A percentile compares a stretch with the other conserved stretches of the same genome.
Conservation (phyloP, 2,329 filamentous ascomycete species). For the Fusarium pseudocircinatum region DNA sequence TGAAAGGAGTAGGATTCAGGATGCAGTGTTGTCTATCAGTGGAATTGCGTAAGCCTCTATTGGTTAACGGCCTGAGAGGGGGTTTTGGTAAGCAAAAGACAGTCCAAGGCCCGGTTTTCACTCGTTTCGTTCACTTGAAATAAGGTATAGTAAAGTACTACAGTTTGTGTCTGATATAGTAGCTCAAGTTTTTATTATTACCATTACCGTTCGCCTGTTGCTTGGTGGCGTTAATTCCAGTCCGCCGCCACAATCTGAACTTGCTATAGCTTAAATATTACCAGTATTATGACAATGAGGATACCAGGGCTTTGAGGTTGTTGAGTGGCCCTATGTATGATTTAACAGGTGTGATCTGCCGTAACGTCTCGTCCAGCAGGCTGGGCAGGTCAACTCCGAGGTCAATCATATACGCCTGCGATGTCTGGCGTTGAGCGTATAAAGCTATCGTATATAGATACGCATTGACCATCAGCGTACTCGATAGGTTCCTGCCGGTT, state of each 20-base stretch:
- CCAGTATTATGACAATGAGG: background rate
- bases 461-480: conserved; percentile 20
- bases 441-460: conserved; percentile 20
- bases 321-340: background rate
- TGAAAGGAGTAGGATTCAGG: background rate
- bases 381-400: conserved; percentile 3
- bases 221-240: background rate
- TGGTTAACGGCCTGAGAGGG: background rate
- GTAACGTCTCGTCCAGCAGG: conserved; percentile 7
- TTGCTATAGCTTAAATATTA: background rate
- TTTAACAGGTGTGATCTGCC: background rate
- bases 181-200: background rate
- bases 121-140: background rate
- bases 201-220: background rate
- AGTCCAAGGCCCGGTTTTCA: background rate
- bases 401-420: conserved; percentile 9
- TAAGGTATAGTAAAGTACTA: background rate
- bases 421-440: conserved; percentile 8
- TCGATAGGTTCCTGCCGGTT: conserved; percentile 10
- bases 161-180: background rate
- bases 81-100: background rate
- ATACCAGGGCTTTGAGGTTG: background rate
- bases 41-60: background rate
- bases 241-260: background rate
- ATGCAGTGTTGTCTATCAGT: background rate